Evolutionary conservation across 1,139 yeast species (phyloP).

Genomic region (Meyerozyma smithsonii): DNA sequence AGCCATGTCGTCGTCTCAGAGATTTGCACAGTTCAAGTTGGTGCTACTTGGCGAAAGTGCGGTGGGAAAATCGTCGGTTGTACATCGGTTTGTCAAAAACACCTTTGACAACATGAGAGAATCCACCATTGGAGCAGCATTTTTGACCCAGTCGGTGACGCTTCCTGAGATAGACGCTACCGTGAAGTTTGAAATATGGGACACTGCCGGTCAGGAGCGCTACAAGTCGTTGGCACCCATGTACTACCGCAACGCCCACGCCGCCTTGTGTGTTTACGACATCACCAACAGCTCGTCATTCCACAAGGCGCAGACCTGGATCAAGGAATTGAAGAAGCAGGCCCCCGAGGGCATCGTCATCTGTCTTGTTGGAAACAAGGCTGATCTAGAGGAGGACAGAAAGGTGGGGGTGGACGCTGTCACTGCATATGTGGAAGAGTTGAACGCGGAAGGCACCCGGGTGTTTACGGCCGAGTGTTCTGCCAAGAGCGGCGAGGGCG

Average conservation of each 20-base stretch:
- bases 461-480: conserved; percentile 40
- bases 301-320: conserved; percentile 92
- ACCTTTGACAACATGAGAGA: conserved; percentile 92
- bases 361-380: conserved; percentile 67
- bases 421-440: conserved; percentile 27
- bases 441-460: conserved; percentile 25
- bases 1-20: background rate
- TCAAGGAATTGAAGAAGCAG: conserved; percentile 87
- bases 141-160: conserved; percentile 73
- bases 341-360: conserved; percentile 82
- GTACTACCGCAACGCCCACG: conserved; percentile 44
- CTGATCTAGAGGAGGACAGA: conserved; percentile 45
- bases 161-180: conserved; percentile 13
- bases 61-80: conserved; percentile 14
- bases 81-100: conserved; percentile 42
- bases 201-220: conserved; percentile 50
- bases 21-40: conserved; percentile 12
- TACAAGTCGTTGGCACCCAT: conserved; percentile 45
- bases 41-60: conserved; percentile 16
- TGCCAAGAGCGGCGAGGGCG: conserved; percentile 45
- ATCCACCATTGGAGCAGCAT: conserved; percentile 97
- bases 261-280: conserved; percentile 26
- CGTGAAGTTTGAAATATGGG: conserved; percentile 45
- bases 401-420: conserved; percentile 32
- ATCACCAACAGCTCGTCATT: conserved; percentile 59